Evolutionary conservation across 805 yeast species (phyloP).

Genomic region (Schwanniomyces yamadae): DNA sequence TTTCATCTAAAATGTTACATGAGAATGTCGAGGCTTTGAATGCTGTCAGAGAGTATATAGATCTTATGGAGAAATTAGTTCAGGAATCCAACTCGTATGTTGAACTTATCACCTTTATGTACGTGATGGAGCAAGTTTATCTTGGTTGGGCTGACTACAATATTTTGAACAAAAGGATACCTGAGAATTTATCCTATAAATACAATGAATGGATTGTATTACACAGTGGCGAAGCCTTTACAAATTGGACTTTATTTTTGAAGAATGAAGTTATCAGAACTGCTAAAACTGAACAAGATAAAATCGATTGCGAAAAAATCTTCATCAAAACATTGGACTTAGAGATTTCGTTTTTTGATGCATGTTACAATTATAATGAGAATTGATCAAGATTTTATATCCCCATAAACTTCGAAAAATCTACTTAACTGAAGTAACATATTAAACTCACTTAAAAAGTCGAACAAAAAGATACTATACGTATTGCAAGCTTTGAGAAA

Average conservation of each 20-base stretch:
- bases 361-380: constrained; percentile 36
- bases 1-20: constrained; percentile 18
- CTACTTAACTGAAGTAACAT: background rate
- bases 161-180: constrained; percentile 12
- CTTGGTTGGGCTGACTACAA: constrained; percentile 51
- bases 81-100: constrained; percentile 30
- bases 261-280: constrained; percentile 41
- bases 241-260: constrained; percentile 48
- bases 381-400: background rate
- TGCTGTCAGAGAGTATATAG: constrained; percentile 38
- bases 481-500: no score
- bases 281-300: constrained; percentile 23
- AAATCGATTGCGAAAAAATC: constrained; percentile 14
- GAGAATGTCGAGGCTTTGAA: constrained; percentile 22
- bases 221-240: constrained; percentile 50
- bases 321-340: constrained; percentile 36
- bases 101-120: constrained; percentile 43
- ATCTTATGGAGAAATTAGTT: constrained; percentile 29
- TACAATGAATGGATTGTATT: constrained; percentile 51
- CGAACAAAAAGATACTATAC: no score
- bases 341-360: constrained; percentile 48
- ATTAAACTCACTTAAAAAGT: background rate
- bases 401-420: background rate
- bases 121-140: constrained; percentile 51
- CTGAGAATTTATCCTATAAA: constrained; percentile 40